phyloP scores from a whole-genome alignment of 2,329 filamentous ascomycete genomes.

The Xylariaceae sp. region DNA sequence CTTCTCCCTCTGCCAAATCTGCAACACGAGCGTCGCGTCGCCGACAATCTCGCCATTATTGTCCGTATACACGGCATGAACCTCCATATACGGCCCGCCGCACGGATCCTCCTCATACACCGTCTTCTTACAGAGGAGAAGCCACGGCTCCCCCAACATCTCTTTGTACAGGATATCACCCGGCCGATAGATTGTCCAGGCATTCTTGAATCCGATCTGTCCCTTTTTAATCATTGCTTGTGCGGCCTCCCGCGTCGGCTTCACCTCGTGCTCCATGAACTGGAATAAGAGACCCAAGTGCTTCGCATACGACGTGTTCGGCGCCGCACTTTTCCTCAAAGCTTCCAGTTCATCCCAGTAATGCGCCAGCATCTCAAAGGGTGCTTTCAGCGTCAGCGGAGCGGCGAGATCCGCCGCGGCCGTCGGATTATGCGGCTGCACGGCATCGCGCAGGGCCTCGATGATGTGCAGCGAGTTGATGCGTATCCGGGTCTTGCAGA shows the following conservation, averaged over 20 bases:
- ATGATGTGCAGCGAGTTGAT: constrained; percentile 30
- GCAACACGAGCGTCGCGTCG: constrained; percentile 14
- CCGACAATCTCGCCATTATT: constrained; percentile 23
- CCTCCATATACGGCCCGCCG: constrained; percentile 24
- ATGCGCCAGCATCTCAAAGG: constrained; percentile 29
- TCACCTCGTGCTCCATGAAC: constrained; percentile 30
- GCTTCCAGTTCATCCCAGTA: constrained; percentile 26
- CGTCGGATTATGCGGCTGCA: constrained; percentile 20
- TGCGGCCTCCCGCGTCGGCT: constrained; percentile 19
- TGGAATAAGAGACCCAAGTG: constrained; percentile 29
- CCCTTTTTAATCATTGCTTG: constrained; percentile 26
- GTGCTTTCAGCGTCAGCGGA: constrained; percentile 22
- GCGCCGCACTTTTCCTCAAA: constrained; percentile 19
- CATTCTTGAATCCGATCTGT: constrained; percentile 25
- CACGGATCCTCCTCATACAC: constrained; percentile 24
- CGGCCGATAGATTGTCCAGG: constrained; percentile 28
- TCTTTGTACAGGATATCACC: constrained; percentile 28
- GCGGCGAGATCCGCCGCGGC: constrained; percentile 17
- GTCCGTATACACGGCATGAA: constrained; percentile 27
- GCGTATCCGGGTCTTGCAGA: constrained; percentile 20
- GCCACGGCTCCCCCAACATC: constrained; percentile 26
- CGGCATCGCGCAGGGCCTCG: constrained; percentile 25
- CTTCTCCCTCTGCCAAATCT: constrained; percentile 20
- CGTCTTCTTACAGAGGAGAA: constrained; percentile 25
- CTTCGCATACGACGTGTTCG: constrained; percentile 6